Conservation (phyloP, 176 grass and related monocot species). For the Areca catechu region DNA sequence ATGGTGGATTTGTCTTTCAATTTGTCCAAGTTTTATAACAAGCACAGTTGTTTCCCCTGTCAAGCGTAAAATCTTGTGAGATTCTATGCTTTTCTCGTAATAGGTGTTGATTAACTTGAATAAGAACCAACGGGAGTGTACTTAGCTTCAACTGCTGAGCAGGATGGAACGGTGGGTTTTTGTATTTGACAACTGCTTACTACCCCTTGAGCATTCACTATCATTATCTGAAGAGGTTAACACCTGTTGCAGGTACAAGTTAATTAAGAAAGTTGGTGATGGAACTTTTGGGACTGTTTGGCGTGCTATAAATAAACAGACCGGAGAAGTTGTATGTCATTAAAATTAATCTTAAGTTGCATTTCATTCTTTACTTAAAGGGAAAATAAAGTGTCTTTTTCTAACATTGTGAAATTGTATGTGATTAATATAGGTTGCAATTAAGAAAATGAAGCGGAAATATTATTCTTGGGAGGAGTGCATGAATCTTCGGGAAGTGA, state of each 20-base stretch:
- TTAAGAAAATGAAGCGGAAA: conserved; percentile 99
- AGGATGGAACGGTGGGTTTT: conserved; percentile 51
- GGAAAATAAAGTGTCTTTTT: too few relatives aligned
- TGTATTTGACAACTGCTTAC: conserved; percentile 7
- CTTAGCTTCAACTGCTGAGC: background rate
- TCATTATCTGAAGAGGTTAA: too few relatives aligned
- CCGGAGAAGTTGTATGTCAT: conserved; percentile 95
- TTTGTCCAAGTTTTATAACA: too few relatives aligned
- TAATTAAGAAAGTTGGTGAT: conserved; percentile 99
- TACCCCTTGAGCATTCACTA: background rate
- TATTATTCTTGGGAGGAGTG: conserved; percentile 99
- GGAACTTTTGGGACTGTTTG: conserved; percentile 97
- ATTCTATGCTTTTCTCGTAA: background rate
- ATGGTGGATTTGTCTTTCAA: too few relatives aligned
- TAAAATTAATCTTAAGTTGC: background rate
- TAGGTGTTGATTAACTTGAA: conserved; percentile 9
- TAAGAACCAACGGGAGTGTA: conserved; percentile 10
- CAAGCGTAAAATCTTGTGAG: too few relatives aligned
- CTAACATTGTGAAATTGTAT: too few relatives aligned
- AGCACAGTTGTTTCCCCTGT: too few relatives aligned
- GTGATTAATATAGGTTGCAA: conserved; percentile 53
- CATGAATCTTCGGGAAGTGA: conserved; percentile 89
- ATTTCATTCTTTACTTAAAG: too few relatives aligned
- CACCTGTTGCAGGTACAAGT: conserved; percentile 61
- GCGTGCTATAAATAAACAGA: conserved; percentile 99